phyloP scores from a whole-genome alignment of 192 early-diverging fungal genomes.

The Thoreauomyces humboldtii region DNA sequence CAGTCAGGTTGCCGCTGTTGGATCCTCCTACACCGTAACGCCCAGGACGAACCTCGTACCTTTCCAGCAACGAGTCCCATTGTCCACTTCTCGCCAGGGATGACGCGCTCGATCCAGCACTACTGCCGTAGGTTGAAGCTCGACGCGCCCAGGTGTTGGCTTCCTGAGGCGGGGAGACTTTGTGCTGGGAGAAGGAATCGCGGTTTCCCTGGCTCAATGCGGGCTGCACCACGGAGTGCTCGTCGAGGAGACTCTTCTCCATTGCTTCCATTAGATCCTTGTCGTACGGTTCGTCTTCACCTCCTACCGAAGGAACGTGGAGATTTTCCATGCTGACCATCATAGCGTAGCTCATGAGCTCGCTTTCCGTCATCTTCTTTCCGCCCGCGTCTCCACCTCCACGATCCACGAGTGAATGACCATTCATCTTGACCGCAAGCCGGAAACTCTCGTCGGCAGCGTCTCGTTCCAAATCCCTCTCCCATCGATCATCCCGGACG shows the following conservation, averaged over 20 bases:
- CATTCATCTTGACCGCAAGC: conserved; percentile 17
- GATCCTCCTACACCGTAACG: background rate
- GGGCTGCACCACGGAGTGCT: background rate
- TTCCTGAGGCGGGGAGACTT: no score
- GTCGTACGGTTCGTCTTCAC: background rate
- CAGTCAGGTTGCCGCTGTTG: background rate
- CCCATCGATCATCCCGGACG: conserved; percentile 29
- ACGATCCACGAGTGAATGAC: background rate
- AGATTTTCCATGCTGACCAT: conserved; percentile 42
- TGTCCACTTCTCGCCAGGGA: background rate
- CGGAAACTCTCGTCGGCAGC: conserved; percentile 2
- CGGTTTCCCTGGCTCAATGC: background rate
- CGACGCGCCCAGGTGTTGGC: no score
- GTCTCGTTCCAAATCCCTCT: conserved; percentile 31
- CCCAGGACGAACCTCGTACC: background rate
- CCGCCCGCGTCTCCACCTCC: conserved; percentile 15
- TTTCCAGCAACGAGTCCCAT: background rate
- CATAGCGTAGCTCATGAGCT: conserved; percentile 55
- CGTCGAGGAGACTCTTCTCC: conserved; percentile 11
- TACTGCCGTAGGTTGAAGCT: no score
- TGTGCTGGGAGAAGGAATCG: background rate
- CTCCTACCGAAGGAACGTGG: no score
- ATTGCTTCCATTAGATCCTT: conserved; percentile 19
- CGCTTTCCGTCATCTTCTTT: conserved; percentile 50
- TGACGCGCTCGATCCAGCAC: no score